Evolutionary conservation across 495 filamentous ascomycete species (phyloP).

Genomic region (Aspergillus steynii): DNA sequence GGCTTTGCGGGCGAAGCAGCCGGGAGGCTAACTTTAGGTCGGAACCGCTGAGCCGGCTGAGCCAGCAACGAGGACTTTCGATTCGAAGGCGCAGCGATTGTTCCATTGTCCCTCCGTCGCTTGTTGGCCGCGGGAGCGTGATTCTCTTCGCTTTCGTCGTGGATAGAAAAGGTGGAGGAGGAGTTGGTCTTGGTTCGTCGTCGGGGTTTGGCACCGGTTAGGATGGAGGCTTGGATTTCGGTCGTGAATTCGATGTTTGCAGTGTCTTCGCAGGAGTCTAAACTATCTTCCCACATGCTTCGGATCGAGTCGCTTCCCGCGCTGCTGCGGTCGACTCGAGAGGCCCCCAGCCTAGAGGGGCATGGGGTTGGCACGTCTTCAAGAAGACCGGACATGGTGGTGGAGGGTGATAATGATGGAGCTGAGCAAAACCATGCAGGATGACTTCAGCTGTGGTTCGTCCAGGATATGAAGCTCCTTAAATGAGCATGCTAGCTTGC

Average conservation of each 20-base stretch:
- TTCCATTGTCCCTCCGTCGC: slow-evolving; percentile 17
- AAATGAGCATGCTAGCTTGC: slow-evolving; percentile 3
- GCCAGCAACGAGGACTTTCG: slow-evolving; percentile 39
- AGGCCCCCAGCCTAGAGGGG: slow-evolving; percentile 26
- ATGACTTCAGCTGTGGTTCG: neutral
- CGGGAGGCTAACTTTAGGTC: slow-evolving; percentile 34
- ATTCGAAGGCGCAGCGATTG: slow-evolving; percentile 12
- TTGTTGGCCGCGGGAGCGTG: slow-evolving; percentile 15
- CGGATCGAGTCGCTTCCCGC: slow-evolving; percentile 24
- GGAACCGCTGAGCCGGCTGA: slow-evolving; percentile 45
- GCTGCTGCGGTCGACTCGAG: slow-evolving; percentile 17
- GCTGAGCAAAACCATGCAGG: neutral
- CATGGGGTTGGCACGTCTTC: slow-evolving; percentile 30
- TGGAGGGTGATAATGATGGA: neutral
- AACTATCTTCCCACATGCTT: slow-evolving; percentile 26
- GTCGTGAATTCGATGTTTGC: slow-evolving; percentile 40
- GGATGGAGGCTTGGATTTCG: slow-evolving; percentile 30
- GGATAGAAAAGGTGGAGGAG: slow-evolving; percentile 34
- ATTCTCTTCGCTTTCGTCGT: slow-evolving; percentile 30
- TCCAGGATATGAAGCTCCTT: neutral
- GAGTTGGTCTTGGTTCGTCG: slow-evolving; percentile 27
- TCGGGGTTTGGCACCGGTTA: slow-evolving; percentile 34
- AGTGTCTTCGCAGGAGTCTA: slow-evolving; percentile 29
- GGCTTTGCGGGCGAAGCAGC: slow-evolving; percentile 18
- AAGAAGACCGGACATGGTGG: slow-evolving; percentile 33